Evolutionary conservation across 495 filamentous ascomycete species (phyloP), one percentile per base, ranked within the genome.

Genomic region (Penicillium riverlandense): DNA sequence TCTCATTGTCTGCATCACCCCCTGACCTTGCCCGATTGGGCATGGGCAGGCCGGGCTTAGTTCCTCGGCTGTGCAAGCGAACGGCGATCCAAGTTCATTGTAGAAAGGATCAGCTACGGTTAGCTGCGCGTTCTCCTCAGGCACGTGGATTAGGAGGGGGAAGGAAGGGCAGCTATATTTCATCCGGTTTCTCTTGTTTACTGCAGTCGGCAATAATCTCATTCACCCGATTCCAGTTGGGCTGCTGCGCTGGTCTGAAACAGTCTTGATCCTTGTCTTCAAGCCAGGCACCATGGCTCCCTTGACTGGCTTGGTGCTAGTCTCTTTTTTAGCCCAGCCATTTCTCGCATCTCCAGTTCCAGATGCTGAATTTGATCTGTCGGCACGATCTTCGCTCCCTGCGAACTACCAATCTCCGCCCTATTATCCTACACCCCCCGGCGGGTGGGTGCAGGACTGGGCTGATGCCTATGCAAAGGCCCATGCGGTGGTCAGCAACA

Each of bases 341-440:
- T 7, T 55, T 6, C 13, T 45, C 16, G 48, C 46, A 28, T 48
- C 51, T 4, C 49, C 48, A 22, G 52, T 52, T 7, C 39, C 47
- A 32, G 48, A 51, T 11, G 36, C 14, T 28, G 45, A 38, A 30
- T 14, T 8, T 43, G 53, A 0, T 22, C 45, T 11, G 34, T 36
- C 1, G 27, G 45, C 16, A 16, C 57, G 49, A n/a, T 41, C 40
- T 15, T 37, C 48, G 16, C 45, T 13, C 27, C 29, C 43, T 22
- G 48, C 35, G 8, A 54, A 44, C 22, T 64, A 62, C 45, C 32
- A 37, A 2, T 74, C 74, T 6, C 80, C 81, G 15, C 87, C 89
- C 6, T 81, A 76, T 53, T 97, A 96, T 64, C 90, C 90, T 12
- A 83, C 88, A 10, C 88, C 91, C 60, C 86, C 86, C 71, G 78